phyloP scores from a whole-genome alignment of 202 grass and related monocot genomes.

The Setaria viridis region DNA sequence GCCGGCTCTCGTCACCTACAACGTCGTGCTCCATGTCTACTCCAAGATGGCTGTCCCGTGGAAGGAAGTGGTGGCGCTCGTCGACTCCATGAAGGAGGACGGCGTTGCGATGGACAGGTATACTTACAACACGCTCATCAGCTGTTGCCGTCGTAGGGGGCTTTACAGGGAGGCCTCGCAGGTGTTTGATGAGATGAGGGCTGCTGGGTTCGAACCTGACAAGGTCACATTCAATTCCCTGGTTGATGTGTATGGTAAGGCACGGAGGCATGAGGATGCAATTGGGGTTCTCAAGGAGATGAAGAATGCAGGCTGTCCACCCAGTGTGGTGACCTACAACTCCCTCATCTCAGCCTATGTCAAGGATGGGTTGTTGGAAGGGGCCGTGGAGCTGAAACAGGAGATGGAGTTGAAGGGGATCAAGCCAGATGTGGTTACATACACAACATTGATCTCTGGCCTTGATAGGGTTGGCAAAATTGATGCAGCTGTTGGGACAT shows the following conservation, averaged over 20 bases:
- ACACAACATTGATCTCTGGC: slow-evolving; percentile 86
- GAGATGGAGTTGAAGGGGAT: slow-evolving; percentile 78
- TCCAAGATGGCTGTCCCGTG: slow-evolving; percentile 72
- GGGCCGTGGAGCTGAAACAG: slow-evolving; percentile 67
- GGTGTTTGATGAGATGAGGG: slow-evolving; percentile 77
- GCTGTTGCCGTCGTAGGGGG: slow-evolving; percentile 69
- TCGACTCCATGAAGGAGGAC: slow-evolving; percentile 72
- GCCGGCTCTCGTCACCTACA: slow-evolving; percentile 81
- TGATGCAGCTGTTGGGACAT: slow-evolving; percentile 60
- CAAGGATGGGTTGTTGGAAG: slow-evolving; percentile 74
- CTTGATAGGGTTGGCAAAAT: slow-evolving; percentile 80
- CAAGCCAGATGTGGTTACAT: slow-evolving; percentile 82
- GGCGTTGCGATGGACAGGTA: slow-evolving; percentile 69
- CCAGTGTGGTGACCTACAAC: slow-evolving; percentile 79
- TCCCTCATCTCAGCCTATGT: slow-evolving; percentile 75
- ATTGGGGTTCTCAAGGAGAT: slow-evolving; percentile 70
- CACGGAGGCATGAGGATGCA: slow-evolving; percentile 62
- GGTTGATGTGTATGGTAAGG: slow-evolving; percentile 89
- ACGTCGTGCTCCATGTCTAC: slow-evolving; percentile 89
- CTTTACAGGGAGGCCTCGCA: slow-evolving; percentile 64
- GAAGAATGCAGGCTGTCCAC: slow-evolving; percentile 62
- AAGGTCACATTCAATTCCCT: slow-evolving; percentile 85
- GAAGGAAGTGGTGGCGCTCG: slow-evolving; percentile 64
- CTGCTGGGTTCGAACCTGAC: slow-evolving; percentile 66
- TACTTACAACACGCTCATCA: slow-evolving; percentile 89